phyloP scores from a whole-genome alignment of 2,329 filamentous ascomycete genomes.

The Diaporthe sp. region DNA sequence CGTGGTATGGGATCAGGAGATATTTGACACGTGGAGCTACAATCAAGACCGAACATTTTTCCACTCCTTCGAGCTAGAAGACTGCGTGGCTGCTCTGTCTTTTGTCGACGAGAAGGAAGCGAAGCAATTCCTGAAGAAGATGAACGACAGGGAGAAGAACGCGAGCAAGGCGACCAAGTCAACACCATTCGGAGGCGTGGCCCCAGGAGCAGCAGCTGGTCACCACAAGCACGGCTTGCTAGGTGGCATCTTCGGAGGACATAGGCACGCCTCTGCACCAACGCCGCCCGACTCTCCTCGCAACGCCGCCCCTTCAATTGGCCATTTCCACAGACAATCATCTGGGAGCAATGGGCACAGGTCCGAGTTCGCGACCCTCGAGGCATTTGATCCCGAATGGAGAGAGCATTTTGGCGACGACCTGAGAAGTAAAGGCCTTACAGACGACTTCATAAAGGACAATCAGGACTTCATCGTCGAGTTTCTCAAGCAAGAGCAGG shows the following conservation, averaged over 20 bases:
- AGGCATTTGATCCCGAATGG: conserved; percentile 74
- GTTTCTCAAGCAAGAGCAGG: conserved; percentile 69
- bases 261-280: conserved; percentile 68
- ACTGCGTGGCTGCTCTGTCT: conserved; percentile 88
- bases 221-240: conserved; percentile 59
- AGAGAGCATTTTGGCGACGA: conserved; percentile 74
- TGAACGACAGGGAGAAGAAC: conserved; percentile 95
- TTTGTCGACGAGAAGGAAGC: conserved; percentile 98
- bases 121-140: conserved; percentile 96
- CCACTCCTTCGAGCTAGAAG: conserved; percentile 95
- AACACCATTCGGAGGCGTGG: conserved; percentile 75
- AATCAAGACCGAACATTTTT: conserved; percentile 98
- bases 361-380: conserved; percentile 71
- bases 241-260: conserved; percentile 70
- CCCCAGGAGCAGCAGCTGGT: conserved; percentile 49
- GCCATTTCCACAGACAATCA: conserved; percentile 50
- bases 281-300: conserved; percentile 69
- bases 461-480: conserved; percentile 77
- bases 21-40: conserved; percentile 94
- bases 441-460: conserved; percentile 73
- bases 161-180: conserved; percentile 87
- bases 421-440: conserved; percentile 70
- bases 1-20: conserved; percentile 97
- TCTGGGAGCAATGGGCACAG: conserved; percentile 57
- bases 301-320: conserved; percentile 49